Evolutionary conservation across 148 eudicot genomes (phyloP).

Genomic region (Tetragonia tetragonoides): DNA sequence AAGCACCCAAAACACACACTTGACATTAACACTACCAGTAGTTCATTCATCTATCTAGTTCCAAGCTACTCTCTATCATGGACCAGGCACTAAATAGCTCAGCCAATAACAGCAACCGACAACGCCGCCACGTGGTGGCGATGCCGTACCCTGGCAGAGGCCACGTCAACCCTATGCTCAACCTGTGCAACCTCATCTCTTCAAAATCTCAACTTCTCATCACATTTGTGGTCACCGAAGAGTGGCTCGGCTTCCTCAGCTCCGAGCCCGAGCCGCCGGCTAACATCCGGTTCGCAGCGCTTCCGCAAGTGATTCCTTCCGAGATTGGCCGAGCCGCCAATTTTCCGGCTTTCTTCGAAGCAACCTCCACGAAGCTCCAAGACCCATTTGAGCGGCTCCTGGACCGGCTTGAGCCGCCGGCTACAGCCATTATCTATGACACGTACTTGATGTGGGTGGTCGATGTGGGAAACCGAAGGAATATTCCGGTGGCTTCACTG

Average conservation of each 20-base stretch:
- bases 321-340: slow-evolving; percentile 48
- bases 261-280: slow-evolving; percentile 28
- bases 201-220: slow-evolving; percentile 6
- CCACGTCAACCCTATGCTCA: slow-evolving; percentile 67
- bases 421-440: slow-evolving; percentile 41
- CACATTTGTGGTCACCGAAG: slow-evolving; percentile 38
- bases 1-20: too few species aligned
- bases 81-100: background rate
- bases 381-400: slow-evolving; percentile 53
- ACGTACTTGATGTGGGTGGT: slow-evolving; percentile 43
- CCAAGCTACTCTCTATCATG: background rate
- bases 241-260: slow-evolving; percentile 49
- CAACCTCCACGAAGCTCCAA: slow-evolving; percentile 37
- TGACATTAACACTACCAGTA: too few species aligned
- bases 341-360: slow-evolving; percentile 33
- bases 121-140: slow-evolving; percentile 46
- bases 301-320: slow-evolving; percentile 63
- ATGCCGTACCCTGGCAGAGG: slow-evolving; percentile 66
- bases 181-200: slow-evolving; percentile 49
- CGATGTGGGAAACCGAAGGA: slow-evolving; percentile 35
- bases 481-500: slow-evolving; percentile 51
- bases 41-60: background rate
- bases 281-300: slow-evolving; percentile 35
- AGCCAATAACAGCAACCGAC: background rate
- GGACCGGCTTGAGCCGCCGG: slow-evolving; percentile 37